Evolutionary conservation across 768 basidiomycete species (phyloP).

Genomic region (Gloeophyllum trabeum): DNA sequence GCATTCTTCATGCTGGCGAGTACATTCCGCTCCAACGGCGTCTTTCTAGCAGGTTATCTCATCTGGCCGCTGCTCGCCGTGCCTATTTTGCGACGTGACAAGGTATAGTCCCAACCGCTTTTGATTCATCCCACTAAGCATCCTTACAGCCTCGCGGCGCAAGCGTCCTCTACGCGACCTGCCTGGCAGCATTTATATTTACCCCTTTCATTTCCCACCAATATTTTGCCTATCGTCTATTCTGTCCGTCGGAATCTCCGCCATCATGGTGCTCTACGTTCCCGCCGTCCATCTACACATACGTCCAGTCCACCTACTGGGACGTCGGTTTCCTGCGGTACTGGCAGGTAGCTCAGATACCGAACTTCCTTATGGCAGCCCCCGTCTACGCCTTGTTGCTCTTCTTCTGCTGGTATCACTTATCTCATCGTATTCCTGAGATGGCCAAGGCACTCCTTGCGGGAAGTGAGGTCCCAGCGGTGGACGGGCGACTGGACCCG

Average conservation of each 20-base stretch:
- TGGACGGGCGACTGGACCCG: constrained; percentile 8
- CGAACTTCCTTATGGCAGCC: constrained; percentile 75
- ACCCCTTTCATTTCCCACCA: constrained; percentile 70
- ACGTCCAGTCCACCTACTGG: constrained; percentile 85
- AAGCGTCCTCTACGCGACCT: constrained; percentile 22
- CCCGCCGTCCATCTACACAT: constrained; percentile 67
- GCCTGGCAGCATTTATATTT: constrained; percentile 36
- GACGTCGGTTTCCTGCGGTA: constrained; percentile 75
- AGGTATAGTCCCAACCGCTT: too few species aligned
- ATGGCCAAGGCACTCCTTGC: constrained; percentile 1
- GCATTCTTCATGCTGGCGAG: constrained; percentile 53
- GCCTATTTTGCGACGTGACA: constrained; percentile 32
- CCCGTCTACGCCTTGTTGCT: constrained; percentile 54
- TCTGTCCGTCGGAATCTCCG: constrained; percentile 33
- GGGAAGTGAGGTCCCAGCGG: constrained; percentile 3
- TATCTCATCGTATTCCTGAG: constrained; percentile 1
- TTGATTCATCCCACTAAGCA: too few species aligned
- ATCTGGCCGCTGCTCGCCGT: constrained; percentile 58
- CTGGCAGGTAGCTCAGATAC: constrained; percentile 74
- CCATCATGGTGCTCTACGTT: constrained; percentile 53
- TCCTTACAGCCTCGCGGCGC: too few species aligned
- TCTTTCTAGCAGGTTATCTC: constrained; percentile 68
- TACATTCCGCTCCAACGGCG: constrained; percentile 67
- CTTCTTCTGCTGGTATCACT: constrained; percentile 17
- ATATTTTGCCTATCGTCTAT: constrained; percentile 46